These are phyloP conservation scores for Phylloporus rhodoxanthus DNA, from an alignment of 768 basidiomycete species.

Conservation along the genomic window DNA sequence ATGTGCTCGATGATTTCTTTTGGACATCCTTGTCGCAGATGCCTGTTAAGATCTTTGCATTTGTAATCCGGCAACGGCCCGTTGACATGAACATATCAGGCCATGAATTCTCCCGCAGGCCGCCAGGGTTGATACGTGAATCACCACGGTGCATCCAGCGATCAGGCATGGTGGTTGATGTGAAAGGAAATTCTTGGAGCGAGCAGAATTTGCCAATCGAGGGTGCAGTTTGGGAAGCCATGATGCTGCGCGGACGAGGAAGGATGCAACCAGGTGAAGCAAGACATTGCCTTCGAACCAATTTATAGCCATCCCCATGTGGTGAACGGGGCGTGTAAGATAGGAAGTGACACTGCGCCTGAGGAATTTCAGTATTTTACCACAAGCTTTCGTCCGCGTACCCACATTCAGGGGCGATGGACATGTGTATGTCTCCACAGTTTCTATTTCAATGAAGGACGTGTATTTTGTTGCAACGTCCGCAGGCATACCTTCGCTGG, in stretches of 20 bases:
- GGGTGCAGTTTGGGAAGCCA: background rate
- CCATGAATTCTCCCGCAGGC: background rate
- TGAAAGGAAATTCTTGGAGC: conserved; percentile 3
- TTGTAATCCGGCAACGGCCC: conserved; percentile 10
- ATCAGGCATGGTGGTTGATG: background rate
- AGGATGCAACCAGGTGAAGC: conserved; percentile 2
- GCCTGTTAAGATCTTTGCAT: conserved; percentile 1
- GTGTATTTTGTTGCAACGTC: background rate
- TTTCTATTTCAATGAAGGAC: background rate
- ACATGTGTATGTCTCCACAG: background rate
- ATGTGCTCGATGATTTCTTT: background rate
- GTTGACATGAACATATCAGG: background rate
- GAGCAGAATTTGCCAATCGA: background rate
- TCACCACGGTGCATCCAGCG: background rate
- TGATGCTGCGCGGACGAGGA: background rate
- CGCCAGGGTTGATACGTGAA: background rate
- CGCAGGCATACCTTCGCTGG: background rate
- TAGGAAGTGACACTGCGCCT: background rate
- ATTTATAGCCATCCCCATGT: background rate
- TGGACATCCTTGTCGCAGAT: background rate
- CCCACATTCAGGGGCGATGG: conserved; percentile 5
- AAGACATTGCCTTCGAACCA: background rate
- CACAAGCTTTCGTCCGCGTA: background rate
- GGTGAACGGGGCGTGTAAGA: background rate
- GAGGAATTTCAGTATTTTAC: background rate